Evolutionary conservation across 805 yeast species (phyloP).

Genomic region (Candida lessepsii): DNA sequence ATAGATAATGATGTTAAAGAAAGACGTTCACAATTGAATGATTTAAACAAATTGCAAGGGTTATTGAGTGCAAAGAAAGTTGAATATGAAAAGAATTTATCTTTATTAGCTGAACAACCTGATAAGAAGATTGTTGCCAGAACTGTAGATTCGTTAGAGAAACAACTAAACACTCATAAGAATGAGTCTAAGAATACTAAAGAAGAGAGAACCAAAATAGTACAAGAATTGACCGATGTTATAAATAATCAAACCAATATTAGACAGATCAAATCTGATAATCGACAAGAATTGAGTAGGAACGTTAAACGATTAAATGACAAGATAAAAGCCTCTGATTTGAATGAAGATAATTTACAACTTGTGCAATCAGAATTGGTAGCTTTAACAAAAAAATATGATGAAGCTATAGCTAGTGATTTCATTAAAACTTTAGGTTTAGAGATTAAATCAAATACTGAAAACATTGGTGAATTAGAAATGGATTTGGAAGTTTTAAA

Average conservation of each 20-base stretch:
- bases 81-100: slow-evolving; percentile 28
- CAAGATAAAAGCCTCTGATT: slow-evolving; percentile 35
- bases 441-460: slow-evolving; percentile 11
- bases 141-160: not conserved
- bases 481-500: slow-evolving; percentile 12
- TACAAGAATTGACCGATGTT: slow-evolving; percentile 8
- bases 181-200: not conserved
- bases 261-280: slow-evolving; percentile 7
- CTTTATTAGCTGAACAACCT: slow-evolving; percentile 14
- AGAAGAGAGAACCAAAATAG: slow-evolving; percentile 6
- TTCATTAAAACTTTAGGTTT: slow-evolving; percentile 7
- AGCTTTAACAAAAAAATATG: slow-evolving; percentile 35
- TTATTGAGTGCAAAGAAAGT: slow-evolving; percentile 46
- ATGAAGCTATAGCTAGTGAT: slow-evolving; percentile 9
- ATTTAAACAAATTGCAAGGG: slow-evolving; percentile 52
- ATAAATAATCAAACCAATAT: slow-evolving; percentile 12
- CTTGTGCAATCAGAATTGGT: slow-evolving; percentile 44
- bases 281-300: slow-evolving; percentile 3
- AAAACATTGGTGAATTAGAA: slow-evolving; percentile 26
- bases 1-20: slow-evolving; percentile 4
- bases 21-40: slow-evolving; percentile 15
- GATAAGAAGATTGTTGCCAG: not conserved
- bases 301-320: slow-evolving; percentile 10
- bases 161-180: slow-evolving; percentile 1
- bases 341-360: slow-evolving; percentile 39